Conservation (phyloP, 2,329 filamentous ascomycete genomes). For the Aureobasidium sp. region DNA sequence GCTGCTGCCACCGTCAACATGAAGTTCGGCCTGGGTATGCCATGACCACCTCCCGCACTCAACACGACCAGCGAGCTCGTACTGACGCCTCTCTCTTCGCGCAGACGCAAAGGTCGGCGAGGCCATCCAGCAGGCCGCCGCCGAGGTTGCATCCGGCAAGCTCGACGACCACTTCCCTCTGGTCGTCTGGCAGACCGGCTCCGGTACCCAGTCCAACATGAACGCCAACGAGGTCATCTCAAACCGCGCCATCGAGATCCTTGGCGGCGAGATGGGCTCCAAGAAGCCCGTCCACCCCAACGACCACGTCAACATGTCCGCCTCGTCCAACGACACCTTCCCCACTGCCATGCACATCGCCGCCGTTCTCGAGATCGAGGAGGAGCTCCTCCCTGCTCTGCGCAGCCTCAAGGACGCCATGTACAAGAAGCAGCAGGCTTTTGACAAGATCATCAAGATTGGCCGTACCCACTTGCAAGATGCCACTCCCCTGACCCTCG, state of each 20-base stretch:
- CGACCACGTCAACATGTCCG: slow-evolving; percentile 99
- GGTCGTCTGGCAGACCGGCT: slow-evolving; percentile 98
- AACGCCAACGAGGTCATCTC: slow-evolving; percentile 99
- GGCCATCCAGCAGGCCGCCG: slow-evolving; percentile 90
- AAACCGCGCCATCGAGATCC: slow-evolving; percentile 96
- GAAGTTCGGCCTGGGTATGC: slow-evolving; percentile 76
- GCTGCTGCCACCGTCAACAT: slow-evolving; percentile 95
- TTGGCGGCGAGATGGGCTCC: slow-evolving; percentile 86
- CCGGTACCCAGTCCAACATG: slow-evolving; percentile 99
- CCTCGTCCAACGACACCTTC: slow-evolving; percentile 98
- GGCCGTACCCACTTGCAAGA: slow-evolving; percentile 96
- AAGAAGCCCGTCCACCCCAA: slow-evolving; percentile 99
- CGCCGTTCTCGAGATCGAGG: slow-evolving; percentile 86
- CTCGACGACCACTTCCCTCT: slow-evolving; percentile 96
- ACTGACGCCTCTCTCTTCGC: not conserved
- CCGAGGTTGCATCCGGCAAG: slow-evolving; percentile 89
- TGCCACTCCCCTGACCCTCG: slow-evolving; percentile 88
- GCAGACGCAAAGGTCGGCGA: slow-evolving; percentile 79
- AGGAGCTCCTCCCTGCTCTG: slow-evolving; percentile 74
- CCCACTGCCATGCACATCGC: slow-evolving; percentile 99
- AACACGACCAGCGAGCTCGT: not conserved
- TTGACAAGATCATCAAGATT: slow-evolving; percentile 97
- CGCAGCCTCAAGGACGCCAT: slow-evolving; percentile 75
- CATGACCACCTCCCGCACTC: not conserved
- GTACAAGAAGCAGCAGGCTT: slow-evolving; percentile 81